Conservation (phyloP, 1,284 basidiomycete genomes). For the Sanghuangporus sanghuang region DNA sequence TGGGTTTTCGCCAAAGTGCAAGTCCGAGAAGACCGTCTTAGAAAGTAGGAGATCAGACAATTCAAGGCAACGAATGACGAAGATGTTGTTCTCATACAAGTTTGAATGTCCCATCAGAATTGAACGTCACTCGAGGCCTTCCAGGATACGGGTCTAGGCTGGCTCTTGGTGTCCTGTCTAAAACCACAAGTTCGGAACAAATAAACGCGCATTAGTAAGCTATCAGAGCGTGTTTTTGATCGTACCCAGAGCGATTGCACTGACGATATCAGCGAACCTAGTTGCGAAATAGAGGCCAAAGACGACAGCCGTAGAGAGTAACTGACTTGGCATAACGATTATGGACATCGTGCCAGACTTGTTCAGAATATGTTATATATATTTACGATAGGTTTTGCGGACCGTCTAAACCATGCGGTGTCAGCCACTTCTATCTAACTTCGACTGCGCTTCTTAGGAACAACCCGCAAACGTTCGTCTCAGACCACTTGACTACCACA, state of each 20-base stretch:
- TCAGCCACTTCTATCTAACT: background rate
- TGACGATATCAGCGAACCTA: background rate
- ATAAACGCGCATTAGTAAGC: background rate
- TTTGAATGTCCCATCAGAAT: slow-evolving; percentile 53
- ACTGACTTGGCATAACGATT: background rate
- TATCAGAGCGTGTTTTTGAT: background rate
- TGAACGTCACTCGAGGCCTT: slow-evolving; percentile 17
- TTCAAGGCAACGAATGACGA: too few relatives aligned
- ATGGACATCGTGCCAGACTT: background rate
- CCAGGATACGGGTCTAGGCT: slow-evolving; percentile 16
- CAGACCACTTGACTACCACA: background rate
- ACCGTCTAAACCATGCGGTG: background rate
- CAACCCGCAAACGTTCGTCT: background rate
- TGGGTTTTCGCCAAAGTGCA: slow-evolving; percentile 66
- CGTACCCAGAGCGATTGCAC: background rate
- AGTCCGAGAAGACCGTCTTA: slow-evolving; percentile 51
- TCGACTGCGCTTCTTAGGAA: background rate
- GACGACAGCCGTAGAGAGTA: background rate
- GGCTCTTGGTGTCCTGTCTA: background rate
- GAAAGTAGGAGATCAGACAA: too few relatives aligned
- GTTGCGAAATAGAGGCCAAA: background rate
- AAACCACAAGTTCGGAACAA: background rate
- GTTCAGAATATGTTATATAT: background rate
- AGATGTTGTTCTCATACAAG: slow-evolving; percentile 23
- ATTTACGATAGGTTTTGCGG: background rate